Conservation (phyloP, 208 protist genomes). For the Leishmania amazonensis region DNA sequence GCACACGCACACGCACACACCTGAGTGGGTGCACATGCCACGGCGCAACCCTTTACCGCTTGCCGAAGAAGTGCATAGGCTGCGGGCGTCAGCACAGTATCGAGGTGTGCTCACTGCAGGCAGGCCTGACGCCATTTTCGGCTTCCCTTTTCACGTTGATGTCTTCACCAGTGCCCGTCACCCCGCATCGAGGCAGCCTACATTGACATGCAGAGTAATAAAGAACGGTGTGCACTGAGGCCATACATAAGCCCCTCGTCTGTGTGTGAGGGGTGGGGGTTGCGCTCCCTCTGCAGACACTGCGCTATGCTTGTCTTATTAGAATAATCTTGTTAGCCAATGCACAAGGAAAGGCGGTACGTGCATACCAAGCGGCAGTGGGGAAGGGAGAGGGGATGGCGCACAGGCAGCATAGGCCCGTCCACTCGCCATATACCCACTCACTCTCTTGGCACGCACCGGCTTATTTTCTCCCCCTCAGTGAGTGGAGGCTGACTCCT, state of each 20-base stretch:
- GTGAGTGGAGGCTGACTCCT: not conserved
- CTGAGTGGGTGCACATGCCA: not conserved
- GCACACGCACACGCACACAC: too few species aligned
- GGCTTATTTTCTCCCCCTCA: conserved; percentile 5
- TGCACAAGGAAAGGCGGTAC: not conserved
- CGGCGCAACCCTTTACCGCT: not conserved
- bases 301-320: not conserved
- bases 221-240: not conserved
- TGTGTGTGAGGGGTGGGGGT: not conserved
- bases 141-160: not conserved
- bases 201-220: not conserved
- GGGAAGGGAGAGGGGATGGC: not conserved
- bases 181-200: not conserved
- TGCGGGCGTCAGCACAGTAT: not conserved
- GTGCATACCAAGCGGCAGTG: not conserved
- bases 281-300: conserved; percentile 6
- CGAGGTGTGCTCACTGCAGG: not conserved
- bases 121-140: not conserved
- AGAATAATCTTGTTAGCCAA: not conserved
- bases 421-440: not conserved
- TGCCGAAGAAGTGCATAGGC: not conserved
- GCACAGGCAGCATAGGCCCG: not conserved
- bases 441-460: not conserved
- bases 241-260: not conserved
- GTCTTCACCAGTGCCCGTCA: not conserved